Evolutionary conservation across 805 yeast species (phyloP), one percentile per base, ranked within the genome.

Genomic region (Saccharomycopsis sp.): DNA sequence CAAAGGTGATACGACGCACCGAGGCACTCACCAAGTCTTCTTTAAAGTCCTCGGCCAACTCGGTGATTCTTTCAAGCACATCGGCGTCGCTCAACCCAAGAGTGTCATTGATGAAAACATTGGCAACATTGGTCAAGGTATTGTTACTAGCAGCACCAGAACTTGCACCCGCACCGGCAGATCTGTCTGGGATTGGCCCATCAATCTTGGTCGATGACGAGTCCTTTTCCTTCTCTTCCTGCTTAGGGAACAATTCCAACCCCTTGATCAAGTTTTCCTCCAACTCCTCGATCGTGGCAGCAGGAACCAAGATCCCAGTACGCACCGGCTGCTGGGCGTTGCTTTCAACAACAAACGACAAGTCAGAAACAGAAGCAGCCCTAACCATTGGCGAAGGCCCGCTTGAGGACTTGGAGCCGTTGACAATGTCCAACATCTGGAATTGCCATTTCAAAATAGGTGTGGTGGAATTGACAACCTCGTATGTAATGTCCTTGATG

Each of bases 1-100:
- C 83, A 63, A 92, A 86, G 2, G 98, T 84, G 43, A 92, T 71
- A 69, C 98, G 88, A 66, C 98, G 89, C 46, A 94, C 73, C 36
- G 80, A 74, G 47, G 85, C 77, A 16, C 73, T 70, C 42, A 67
- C 64, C 48, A 92, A 70, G 33, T 83, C 94, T 26, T 78, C 81
- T 51, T 70, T 75, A 57, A 73, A 70, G 38, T 82, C 84, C 34
- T 71, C 75, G 38, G 88, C 62, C 41, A 81, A 69, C 50, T 77
- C 81, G 19, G 67, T 54, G 57, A 94, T 68, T 58, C 77, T 77
- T 18, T 56, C 62, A 51, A 84, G 64, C 41, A 85, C 68, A 42
- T 77, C 83, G 59, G 88, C 96, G 40, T 73, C 66, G 21, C 65
- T 71, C 49, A 77, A 80, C 16, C 94, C 92, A 48, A 81, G 92